Evolutionary conservation across 2,329 filamentous ascomycete genomes (phyloP).

Genomic region (Arthrobotrys sphaeroides): DNA sequence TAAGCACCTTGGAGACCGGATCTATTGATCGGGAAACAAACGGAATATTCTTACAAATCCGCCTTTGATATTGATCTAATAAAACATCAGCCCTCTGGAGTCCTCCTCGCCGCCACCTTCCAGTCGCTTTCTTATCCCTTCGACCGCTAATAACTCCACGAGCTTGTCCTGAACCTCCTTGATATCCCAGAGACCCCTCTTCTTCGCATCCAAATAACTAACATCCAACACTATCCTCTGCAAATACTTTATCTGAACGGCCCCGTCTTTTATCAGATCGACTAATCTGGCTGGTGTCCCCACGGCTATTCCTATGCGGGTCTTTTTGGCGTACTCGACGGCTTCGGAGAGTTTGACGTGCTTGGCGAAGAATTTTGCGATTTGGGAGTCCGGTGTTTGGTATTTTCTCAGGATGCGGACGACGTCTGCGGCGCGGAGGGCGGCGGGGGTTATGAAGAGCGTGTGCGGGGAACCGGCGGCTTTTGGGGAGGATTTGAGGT

Average conservation of each 20-base stretch:
- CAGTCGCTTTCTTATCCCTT: conserved; percentile 77
- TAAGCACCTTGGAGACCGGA: conserved; percentile 26
- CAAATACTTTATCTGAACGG: conserved; percentile 75
- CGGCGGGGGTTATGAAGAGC: conserved; percentile 84
- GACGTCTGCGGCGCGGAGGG: conserved; percentile 84
- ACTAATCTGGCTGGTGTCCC: conserved; percentile 85
- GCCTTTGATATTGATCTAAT: conserved; percentile 64
- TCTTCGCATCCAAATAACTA: conserved; percentile 93
- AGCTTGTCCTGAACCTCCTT: conserved; percentile 87
- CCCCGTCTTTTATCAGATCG: conserved; percentile 84
- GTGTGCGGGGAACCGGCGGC: conserved; percentile 77
- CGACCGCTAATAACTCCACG: conserved; percentile 75
- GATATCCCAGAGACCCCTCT: conserved; percentile 93
- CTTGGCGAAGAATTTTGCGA: conserved; percentile 96
- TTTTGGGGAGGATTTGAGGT: conserved; percentile 55
- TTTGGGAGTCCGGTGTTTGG: conserved; percentile 77
- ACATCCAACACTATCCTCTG: conserved; percentile 87
- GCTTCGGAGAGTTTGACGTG: conserved; percentile 96
- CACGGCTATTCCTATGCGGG: conserved; percentile 82
- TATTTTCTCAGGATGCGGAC: conserved; percentile 78
- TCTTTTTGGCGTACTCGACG: conserved; percentile 75
- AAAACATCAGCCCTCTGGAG: conserved; percentile 72
- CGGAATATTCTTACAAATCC: conserved; percentile 50
- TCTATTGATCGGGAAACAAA: conserved; percentile 20
- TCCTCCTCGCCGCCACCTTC: conserved; percentile 66